phyloP scores from a whole-genome alignment of 441 rosid genomes.

The Erodium texanum region DNA sequence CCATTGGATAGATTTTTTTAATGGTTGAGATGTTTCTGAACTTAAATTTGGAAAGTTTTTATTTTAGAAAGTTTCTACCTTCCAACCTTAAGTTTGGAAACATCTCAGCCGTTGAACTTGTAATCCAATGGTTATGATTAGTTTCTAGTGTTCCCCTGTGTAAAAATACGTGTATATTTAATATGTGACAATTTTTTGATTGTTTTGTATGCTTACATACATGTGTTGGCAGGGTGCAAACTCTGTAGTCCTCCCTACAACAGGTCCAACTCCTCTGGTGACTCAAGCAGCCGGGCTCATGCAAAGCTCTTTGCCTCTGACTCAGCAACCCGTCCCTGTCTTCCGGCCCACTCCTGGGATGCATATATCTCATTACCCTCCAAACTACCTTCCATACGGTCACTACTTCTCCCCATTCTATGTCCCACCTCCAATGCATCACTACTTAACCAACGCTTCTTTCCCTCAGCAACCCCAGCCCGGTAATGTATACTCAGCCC shows the following conservation, averaged over 20 bases:
- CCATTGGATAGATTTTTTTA: too few relatives aligned
- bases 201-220: constrained; percentile 21
- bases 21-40: too few relatives aligned
- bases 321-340: constrained; percentile 77
- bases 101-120: too few relatives aligned
- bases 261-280: constrained; percentile 55
- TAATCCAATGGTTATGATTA: too few relatives aligned
- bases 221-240: constrained; percentile 57
- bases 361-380: constrained; percentile 78
- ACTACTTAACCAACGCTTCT: constrained; percentile 62
- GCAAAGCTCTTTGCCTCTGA: constrained; percentile 72
- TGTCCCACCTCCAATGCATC: constrained; percentile 73
- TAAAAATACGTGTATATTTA: neutral
- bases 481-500: constrained; percentile 63
- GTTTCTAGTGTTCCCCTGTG: neutral
- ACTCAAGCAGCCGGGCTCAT: constrained; percentile 72
- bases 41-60: too few relatives aligned
- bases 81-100: too few relatives aligned
- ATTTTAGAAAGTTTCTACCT: too few relatives aligned
- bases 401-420: constrained; percentile 66
- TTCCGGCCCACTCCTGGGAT: constrained; percentile 75
- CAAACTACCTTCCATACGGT: constrained; percentile 74
- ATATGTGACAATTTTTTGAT: neutral
- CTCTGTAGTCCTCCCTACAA: constrained; percentile 56
- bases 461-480: constrained; percentile 81